Conservation (phyloP, 768 basidiomycete genomes). For the Pleurotus ostreatus region DNA sequence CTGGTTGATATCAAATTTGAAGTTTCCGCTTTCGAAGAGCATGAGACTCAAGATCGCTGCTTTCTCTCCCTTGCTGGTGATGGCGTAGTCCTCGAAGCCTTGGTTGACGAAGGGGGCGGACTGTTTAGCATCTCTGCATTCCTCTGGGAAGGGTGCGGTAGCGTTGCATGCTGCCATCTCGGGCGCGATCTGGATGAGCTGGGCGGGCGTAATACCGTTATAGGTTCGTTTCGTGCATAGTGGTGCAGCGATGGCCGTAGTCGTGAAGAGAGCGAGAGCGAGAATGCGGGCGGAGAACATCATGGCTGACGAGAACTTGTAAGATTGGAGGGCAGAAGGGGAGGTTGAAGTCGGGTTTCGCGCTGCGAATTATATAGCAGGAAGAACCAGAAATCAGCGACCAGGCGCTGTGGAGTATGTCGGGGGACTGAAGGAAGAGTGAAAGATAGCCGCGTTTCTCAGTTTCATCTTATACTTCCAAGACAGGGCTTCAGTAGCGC, state of each 20-base stretch:
- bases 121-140: constrained; percentile 18
- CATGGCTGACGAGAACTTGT: not conserved
- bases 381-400: not conserved
- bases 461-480: constrained; percentile 2
- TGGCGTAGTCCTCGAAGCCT: constrained; percentile 14
- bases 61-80: constrained; percentile 16
- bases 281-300: not conserved
- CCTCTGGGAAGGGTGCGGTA: constrained; percentile 10
- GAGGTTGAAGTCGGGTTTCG: not conserved
- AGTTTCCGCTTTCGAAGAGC: constrained; percentile 17
- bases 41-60: constrained; percentile 19
- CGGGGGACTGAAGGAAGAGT: not conserved
- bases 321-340: not conserved
- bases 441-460: not conserved
- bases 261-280: not conserved
- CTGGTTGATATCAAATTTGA: constrained; percentile 21
- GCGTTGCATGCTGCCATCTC: constrained; percentile 13
- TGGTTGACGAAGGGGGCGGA: constrained; percentile 20
- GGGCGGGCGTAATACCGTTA: constrained; percentile 12
- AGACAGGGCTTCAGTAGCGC: not conserved
- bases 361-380: constrained; percentile 5
- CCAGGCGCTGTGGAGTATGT: constrained; percentile 2
- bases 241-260: constrained; percentile 4
- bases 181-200: constrained; percentile 16
- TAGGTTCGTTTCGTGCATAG: not conserved